Conservation (phyloP, 2,329 filamentous ascomycete species). For the Neofusicoccum laricinum region DNA sequence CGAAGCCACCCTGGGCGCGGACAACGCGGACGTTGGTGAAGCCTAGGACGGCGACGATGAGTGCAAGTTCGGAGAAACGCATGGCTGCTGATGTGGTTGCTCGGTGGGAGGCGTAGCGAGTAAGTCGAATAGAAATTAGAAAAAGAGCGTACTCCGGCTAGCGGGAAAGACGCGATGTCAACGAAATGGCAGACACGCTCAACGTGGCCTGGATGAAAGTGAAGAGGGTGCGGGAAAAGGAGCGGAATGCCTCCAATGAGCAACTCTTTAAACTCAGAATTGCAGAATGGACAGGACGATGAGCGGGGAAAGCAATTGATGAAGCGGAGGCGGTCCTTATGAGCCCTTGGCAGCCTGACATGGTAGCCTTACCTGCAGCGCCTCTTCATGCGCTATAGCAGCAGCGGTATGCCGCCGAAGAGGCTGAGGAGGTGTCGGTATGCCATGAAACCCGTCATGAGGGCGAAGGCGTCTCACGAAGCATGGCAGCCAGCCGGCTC, state of each 20-base stretch:
- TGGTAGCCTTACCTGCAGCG: not conserved
- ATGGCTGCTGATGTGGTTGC: constrained; percentile 23
- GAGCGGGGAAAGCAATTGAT: not conserved
- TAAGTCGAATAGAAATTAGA: constrained; percentile 1
- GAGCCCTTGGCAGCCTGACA: constrained; percentile 33
- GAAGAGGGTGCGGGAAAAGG: constrained; percentile 37
- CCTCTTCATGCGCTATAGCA: constrained; percentile 19
- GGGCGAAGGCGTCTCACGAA: constrained; percentile 38
- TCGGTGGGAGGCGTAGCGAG: not conserved
- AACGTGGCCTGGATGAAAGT: constrained; percentile 35
- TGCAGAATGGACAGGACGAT: constrained; percentile 10
- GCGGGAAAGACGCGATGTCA: constrained; percentile 29
- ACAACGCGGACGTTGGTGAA: constrained; percentile 21
- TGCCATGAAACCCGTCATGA: constrained; percentile 39
- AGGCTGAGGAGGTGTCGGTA: constrained; percentile 24
- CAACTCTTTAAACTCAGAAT: constrained; percentile 14
- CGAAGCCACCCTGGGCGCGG: constrained; percentile 26
- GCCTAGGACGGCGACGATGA: constrained; percentile 10
- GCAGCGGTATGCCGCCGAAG: constrained; percentile 29
- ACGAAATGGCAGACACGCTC: constrained; percentile 36
- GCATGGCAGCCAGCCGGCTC: constrained; percentile 16
- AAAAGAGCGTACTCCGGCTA: constrained; percentile 37
- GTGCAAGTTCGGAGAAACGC: constrained; percentile 33
- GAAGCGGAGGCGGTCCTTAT: constrained; percentile 19
- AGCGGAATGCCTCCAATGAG: constrained; percentile 26